Evolutionary conservation across 345 rosid species (phyloP).

Genomic region (Eucalyptus virginea): DNA sequence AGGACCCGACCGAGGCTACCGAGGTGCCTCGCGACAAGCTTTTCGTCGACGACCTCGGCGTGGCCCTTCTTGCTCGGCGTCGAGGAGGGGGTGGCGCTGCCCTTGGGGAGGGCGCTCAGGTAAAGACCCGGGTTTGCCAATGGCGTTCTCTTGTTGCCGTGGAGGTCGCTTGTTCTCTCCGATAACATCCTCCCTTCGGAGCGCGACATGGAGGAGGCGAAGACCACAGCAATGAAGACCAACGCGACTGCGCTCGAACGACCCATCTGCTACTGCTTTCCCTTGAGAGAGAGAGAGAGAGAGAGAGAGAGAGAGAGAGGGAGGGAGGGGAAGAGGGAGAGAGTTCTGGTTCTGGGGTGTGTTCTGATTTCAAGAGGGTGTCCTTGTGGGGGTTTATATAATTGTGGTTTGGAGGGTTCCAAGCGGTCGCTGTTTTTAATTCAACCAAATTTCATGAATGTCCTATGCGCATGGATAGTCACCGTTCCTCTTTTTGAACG

Average conservation of each 20-base stretch:
- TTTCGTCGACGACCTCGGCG: slow-evolving; percentile 22
- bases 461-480: background rate
- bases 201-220: slow-evolving; percentile 8
- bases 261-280: background rate
- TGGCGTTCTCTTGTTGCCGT: background rate
- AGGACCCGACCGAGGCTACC: slow-evolving; percentile 47
- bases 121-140: slow-evolving; percentile 7
- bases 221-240: slow-evolving; percentile 13
- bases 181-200: slow-evolving; percentile 38
- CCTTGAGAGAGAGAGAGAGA: background rate
- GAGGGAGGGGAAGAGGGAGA: background rate
- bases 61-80: slow-evolving; percentile 66
- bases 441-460: background rate
- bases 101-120: slow-evolving; percentile 53
- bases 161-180: background rate
- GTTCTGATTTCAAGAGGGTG: background rate
- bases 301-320: background rate
- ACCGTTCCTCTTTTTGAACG: background rate
- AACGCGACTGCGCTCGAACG: background rate
- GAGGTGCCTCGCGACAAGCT: slow-evolving; percentile 53
- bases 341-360: background rate
- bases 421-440: background rate
- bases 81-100: slow-evolving; percentile 31
- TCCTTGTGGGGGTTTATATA: background rate
- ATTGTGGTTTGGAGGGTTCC: background rate